A percentile compares a stretch with the other conserved stretches of the same genome.
These are phyloP conservation scores for Kwoniella dejecticola DNA, from an alignment of 768 basidiomycete genomes.

Conservation along the genomic window DNA sequence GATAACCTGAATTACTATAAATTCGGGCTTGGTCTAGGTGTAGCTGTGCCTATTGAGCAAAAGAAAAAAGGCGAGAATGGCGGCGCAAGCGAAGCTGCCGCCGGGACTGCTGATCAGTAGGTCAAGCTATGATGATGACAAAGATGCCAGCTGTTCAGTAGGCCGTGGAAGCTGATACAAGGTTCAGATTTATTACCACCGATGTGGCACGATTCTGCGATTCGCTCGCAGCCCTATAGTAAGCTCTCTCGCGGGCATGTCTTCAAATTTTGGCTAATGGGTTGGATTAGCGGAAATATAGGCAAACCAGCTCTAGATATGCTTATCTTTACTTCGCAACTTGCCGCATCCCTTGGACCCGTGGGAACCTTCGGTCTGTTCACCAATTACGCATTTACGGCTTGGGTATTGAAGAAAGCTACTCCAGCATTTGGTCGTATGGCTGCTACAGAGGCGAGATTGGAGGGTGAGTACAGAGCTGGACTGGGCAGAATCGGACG, in stretches of 20 bases:
- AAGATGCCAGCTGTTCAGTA: neutral
- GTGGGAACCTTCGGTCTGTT: constrained; percentile 81
- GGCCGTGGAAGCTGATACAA: too few relatives aligned
- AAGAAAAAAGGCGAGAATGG: constrained; percentile 10
- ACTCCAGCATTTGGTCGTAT: constrained; percentile 91
- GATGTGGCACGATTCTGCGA: constrained; percentile 90
- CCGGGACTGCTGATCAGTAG: constrained; percentile 75
- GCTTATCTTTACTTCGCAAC: constrained; percentile 86
- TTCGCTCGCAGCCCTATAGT: constrained; percentile 83
- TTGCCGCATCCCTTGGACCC: constrained; percentile 79
- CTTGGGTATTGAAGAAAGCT: constrained; percentile 74
- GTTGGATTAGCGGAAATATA: constrained; percentile 72
- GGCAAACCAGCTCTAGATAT: constrained; percentile 90
- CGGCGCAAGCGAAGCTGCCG: constrained; percentile 36
- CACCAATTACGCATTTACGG: constrained; percentile 82
- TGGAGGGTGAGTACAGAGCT: constrained; percentile 89
- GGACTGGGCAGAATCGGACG: constrained; percentile 83
- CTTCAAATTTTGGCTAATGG: neutral
- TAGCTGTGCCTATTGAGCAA: constrained; percentile 21
- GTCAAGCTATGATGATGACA: constrained; percentile 25
- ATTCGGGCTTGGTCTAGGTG: constrained; percentile 52
- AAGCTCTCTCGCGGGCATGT: constrained; percentile 53
- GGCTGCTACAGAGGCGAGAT: constrained; percentile 79
- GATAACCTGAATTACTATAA: constrained; percentile 58
- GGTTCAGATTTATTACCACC: constrained; percentile 72